Evolutionary conservation across 2,329 filamentous ascomycete genomes (phyloP), one percentile per base, ranked within the genome.

Genomic region (Paraphaeosphaeria minitans): DNA sequence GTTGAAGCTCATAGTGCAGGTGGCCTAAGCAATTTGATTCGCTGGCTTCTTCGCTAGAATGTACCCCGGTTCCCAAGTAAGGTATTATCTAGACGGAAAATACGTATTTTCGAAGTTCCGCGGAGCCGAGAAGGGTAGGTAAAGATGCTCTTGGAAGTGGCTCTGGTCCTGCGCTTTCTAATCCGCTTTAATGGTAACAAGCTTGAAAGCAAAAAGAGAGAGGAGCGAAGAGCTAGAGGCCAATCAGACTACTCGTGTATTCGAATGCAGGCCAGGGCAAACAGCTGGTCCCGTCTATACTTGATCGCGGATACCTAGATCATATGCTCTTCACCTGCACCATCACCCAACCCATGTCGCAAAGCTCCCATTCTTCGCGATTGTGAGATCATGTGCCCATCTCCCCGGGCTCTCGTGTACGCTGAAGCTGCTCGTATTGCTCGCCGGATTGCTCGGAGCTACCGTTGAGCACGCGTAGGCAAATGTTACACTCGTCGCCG

Each of bases 351-450:
- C 39, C 55, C 48, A 57, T 5, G 33, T 27, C 13, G 7, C 29
- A 45, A 56, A 50, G 24, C 46, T 51, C 12, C 21, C 37, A 45
- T 51, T 50, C 39, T 41, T 56, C 47, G 54, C 54, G 37, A 56
- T 50, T 14, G 9, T 21, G 37, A 56, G 31, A 56, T 51, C 46
- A 37, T 51, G 54, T 8, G 16, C 50, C 54, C 54, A 56, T 16
- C 22, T 45, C 10, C 46, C 37, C 13, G 33, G 33, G 7, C 5
- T 31, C 19, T 56, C 46, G 19, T 56, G 54, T 27, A 50, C 24
- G 24, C 22, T 35, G 19, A 56, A 45, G 13, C 16, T 51, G 33
- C 46, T 50, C 46, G 45, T 39, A 33, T 55, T 55, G n/a, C 45
- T 55, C 10, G 27, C 45, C 53, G 53, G 53, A 19, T 6, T 42